Evolutionary conservation across 768 basidiomycete species (phyloP).

Genomic region (Leccinum sublutescens): DNA sequence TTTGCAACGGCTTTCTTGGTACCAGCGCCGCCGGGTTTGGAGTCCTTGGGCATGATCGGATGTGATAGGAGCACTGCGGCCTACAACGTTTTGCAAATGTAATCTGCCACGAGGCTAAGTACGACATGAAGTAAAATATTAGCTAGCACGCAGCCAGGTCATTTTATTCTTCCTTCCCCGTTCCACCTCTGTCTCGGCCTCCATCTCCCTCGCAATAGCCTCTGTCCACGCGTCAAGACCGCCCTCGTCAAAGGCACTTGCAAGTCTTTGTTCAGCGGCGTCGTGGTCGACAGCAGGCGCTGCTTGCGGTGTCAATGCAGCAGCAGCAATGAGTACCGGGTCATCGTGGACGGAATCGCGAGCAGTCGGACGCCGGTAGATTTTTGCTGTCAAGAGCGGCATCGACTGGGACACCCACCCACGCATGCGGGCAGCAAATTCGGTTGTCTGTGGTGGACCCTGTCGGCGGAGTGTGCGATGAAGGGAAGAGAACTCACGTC

Average conservation of each 20-base stretch:
- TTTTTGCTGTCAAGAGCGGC: constrained; percentile 49
- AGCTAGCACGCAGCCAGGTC: not conserved
- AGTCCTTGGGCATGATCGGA: constrained; percentile 19
- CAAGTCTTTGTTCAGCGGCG: constrained; percentile 52
- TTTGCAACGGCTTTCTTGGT: constrained; percentile 49
- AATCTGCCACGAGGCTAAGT: no score
- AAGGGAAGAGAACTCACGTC: constrained; percentile 37
- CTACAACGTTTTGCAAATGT: not conserved
- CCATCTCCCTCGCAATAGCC: constrained; percentile 52
- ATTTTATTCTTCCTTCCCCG: constrained; percentile 27
- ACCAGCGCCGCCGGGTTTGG: constrained; percentile 5
- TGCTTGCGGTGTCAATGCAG: not conserved
- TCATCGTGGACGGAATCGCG: constrained; percentile 14
- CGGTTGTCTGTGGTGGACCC: constrained; percentile 42
- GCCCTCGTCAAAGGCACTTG: constrained; percentile 55
- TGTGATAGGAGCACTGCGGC: not conserved
- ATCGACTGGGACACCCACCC: constrained; percentile 42
- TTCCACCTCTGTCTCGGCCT: constrained; percentile 55
- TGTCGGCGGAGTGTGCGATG: not conserved
- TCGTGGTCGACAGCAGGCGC: constrained; percentile 19
- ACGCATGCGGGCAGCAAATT: constrained; percentile 63
- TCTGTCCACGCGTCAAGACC: constrained; percentile 58
- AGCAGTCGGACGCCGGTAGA: constrained; percentile 44
- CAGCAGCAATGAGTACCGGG: not conserved
- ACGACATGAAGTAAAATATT: not conserved